Conservation (phyloP, 495 filamentous ascomycete genomes). For the Daldinia decipiens region DNA sequence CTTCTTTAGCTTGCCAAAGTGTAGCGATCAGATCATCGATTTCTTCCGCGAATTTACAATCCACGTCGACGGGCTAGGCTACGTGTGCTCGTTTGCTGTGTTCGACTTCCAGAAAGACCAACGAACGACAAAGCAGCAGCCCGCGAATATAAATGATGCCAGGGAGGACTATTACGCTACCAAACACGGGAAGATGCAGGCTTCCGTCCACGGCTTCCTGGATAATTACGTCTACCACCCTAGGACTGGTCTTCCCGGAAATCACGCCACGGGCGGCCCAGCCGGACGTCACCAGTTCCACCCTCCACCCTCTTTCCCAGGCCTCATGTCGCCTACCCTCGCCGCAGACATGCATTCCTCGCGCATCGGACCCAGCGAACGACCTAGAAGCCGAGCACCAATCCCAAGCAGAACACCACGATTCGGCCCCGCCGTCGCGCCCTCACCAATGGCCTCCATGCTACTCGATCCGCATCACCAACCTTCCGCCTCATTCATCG, state of each 20-base stretch:
- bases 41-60: constrained; percentile 98
- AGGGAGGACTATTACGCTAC: constrained; percentile 93
- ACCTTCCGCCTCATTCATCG: constrained; percentile 65
- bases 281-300: constrained; percentile 71
- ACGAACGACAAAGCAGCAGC: constrained; percentile 61
- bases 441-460: constrained; percentile 74
- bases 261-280: constrained; percentile 56
- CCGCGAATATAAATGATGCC: constrained; percentile 62
- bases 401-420: constrained; percentile 45
- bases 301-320: constrained; percentile 81
- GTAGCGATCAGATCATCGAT: constrained; percentile 92
- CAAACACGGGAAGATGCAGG: constrained; percentile 97
- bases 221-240: constrained; percentile 84
- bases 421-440: constrained; percentile 50
- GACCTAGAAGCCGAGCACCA: constrained; percentile 46
- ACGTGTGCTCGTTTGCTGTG: constrained; percentile 96
- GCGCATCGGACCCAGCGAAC: constrained; percentile 58
- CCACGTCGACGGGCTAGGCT: constrained; percentile 94
- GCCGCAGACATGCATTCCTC: constrained; percentile 65
- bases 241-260: constrained; percentile 60
- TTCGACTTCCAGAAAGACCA: constrained; percentile 93
- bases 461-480: constrained; percentile 89
- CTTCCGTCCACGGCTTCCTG: constrained; percentile 91
- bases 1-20: constrained; percentile 86
- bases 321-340: constrained; percentile 70